phyloP scores from a whole-genome alignment of 2,329 filamentous ascomycete genomes.

The Sporothrix sp. region DNA sequence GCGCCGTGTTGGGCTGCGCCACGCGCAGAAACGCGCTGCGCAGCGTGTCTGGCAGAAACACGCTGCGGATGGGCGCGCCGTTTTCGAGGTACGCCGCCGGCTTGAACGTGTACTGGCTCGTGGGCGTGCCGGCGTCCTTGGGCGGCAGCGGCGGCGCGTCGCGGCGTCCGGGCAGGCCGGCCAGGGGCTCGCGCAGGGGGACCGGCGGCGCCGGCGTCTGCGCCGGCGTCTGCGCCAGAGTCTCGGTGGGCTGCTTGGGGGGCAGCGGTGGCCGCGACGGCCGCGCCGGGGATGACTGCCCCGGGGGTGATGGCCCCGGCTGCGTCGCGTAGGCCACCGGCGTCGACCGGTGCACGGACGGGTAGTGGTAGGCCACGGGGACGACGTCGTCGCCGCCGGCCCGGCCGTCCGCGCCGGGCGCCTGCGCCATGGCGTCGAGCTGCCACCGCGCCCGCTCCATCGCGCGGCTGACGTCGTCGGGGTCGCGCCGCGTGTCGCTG shows the following conservation, averaged over 20 bases:
- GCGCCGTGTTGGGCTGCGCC: conserved; percentile 65
- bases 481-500: not conserved
- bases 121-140: conserved; percentile 17
- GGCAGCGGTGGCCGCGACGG: conserved; percentile 25
- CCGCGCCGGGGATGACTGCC: conserved; percentile 16
- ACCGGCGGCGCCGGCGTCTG: not conserved
- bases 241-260: conserved; percentile 25
- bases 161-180: not conserved
- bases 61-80: conserved; percentile 71
- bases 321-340: conserved; percentile 35
- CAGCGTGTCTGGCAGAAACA: conserved; percentile 74
- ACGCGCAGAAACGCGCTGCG: conserved; percentile 64
- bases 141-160: conserved; percentile 19
- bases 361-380: conserved; percentile 40
- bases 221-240: not conserved
- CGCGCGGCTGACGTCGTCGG: conserved; percentile 28
- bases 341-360: conserved; percentile 43
- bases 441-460: conserved; percentile 44
- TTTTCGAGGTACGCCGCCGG: conserved; percentile 85
- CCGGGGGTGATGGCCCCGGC: conserved; percentile 23
- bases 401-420: conserved; percentile 19
- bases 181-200: not conserved
- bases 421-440: conserved; percentile 27
- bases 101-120: conserved; percentile 64
- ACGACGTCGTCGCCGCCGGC: not conserved